These are phyloP conservation scores for Aspergillus nidulans DNA, from an alignment of 495 filamentous ascomycete species.

Conservation along the genomic window DNA sequence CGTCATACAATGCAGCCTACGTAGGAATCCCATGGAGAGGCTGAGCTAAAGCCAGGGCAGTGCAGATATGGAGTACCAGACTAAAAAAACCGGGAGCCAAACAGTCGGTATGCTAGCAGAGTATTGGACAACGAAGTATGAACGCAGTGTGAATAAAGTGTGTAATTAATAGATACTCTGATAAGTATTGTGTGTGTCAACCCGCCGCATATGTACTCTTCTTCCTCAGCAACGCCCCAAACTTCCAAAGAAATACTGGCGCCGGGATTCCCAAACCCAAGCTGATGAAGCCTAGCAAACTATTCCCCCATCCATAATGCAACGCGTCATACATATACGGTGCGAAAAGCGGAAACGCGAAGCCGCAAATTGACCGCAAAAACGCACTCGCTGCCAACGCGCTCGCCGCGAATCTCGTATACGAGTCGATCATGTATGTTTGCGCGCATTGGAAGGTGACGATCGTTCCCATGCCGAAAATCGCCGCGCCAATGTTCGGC, in stretches of 20 bases:
- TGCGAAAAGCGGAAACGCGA: constrained; percentile 74
- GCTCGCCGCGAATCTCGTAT: constrained; percentile 68
- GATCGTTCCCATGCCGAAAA: constrained; percentile 59
- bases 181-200: too few relatives aligned
- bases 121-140: too few relatives aligned
- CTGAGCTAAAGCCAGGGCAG: too few relatives aligned
- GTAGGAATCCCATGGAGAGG: too few relatives aligned
- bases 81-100: too few relatives aligned
- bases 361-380: constrained; percentile 63
- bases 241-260: constrained; percentile 59
- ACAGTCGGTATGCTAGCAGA: too few relatives aligned
- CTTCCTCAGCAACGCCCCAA: constrained; percentile 50
- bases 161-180: too few relatives aligned
- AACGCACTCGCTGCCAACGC: constrained; percentile 65
- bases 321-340: constrained; percentile 57
- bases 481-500: constrained; percentile 62
- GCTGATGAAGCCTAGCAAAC: constrained; percentile 51
- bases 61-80: too few relatives aligned
- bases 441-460: constrained; percentile 66
- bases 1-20: too few relatives aligned
- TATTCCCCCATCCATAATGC: constrained; percentile 63
- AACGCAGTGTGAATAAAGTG: too few relatives aligned
- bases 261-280: constrained; percentile 54
- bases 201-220: constrained; percentile 67
- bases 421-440: constrained; percentile 74